Base-by-base conservation (phyloP, 2,329 filamentous ascomycete species). In the Pseudocercospora cruenta region DNA sequence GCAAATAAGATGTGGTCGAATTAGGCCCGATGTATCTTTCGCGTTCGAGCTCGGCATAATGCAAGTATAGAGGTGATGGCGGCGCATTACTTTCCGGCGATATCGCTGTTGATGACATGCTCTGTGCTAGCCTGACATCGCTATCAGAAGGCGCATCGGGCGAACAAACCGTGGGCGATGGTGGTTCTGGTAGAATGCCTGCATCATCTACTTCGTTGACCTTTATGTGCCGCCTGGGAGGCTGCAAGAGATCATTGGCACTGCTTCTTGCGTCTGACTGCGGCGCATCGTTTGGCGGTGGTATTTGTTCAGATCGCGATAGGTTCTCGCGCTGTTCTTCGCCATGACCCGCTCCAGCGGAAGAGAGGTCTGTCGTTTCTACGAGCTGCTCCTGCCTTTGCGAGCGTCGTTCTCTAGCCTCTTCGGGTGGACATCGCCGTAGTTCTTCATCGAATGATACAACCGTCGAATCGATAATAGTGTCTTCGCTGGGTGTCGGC, bases 1-100 rank as follows among this genome's bases (percentile, higher is more conserved):
- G 90, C 63, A 99, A 83, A 78, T 90, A 96, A 0, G 93, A 95
- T 0, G 92, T 97, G 1, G 92, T 90, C n/a, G 91, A 89, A 62
- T 89, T 89, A 2, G 66, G 64, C n/a, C 93, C 91, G 64, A 91
- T 85, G 70, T 91, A 85, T 62, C 74, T 69, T 51, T 73, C 66
- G 36, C 61, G 60, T 49, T 74, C 71, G 45, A 67, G 66, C 47
- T 71, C 70, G 22, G 72, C 72, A 58, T 70, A 74, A 55, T 68
- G 69, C 28, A 76, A 69, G 63, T 76, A 75, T 26, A 71, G 68
- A 19, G 72, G 70, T 33, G 67, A 60, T 16, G 69, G 70, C 14
- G 68, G 58, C 24, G 49, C 54, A 36, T 60, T 28, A 16, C 28
- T 21, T 19, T 62, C 63, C 26, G 71, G 63, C 49, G 73, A 73